These are phyloP conservation scores for Gnomoniopsis smithogilvyi DNA, from an alignment of 2,329 filamentous ascomycete genomes.

Conservation along the genomic window DNA sequence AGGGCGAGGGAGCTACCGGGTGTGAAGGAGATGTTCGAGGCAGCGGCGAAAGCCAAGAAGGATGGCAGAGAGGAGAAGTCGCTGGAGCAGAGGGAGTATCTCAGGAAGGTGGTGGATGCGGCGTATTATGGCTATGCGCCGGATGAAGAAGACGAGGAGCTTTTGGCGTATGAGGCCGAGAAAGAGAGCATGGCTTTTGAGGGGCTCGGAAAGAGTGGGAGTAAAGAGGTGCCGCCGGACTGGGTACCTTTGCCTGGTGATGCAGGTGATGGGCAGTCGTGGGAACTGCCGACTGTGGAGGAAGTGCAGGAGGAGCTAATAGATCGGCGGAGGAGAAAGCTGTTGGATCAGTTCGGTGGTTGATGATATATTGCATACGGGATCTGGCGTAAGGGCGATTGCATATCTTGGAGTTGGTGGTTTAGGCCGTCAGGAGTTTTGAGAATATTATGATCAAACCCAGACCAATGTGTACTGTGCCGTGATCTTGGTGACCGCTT, in stretches of 20 bases:
- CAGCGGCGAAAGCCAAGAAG: slow-evolving; percentile 58
- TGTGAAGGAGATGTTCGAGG: slow-evolving; percentile 94
- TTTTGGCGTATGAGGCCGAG: slow-evolving; percentile 76
- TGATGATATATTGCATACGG: slow-evolving; percentile 22
- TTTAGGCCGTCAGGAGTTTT: not conserved
- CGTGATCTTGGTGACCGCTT: no score
- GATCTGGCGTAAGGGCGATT: not conserved
- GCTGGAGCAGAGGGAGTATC: slow-evolving; percentile 64
- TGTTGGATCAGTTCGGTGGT: slow-evolving; percentile 71
- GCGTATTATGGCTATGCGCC: slow-evolving; percentile 94
- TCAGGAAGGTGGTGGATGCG: slow-evolving; percentile 79
- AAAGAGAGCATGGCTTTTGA: slow-evolving; percentile 82
- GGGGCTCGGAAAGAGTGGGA: slow-evolving; percentile 53
- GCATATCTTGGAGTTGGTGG: slow-evolving; percentile 16
- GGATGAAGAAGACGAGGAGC: slow-evolving; percentile 81
- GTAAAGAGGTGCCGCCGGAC: slow-evolving; percentile 51
- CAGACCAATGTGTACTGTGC: not conserved
- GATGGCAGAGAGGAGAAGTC: slow-evolving; percentile 50
- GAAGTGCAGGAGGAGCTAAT: slow-evolving; percentile 95
- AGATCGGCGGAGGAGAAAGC: slow-evolving; percentile 75
- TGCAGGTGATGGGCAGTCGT: slow-evolving; percentile 74
- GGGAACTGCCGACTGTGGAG: slow-evolving; percentile 81
- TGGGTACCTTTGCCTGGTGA: slow-evolving; percentile 91
- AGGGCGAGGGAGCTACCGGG: slow-evolving; percentile 85
- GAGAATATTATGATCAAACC: not conserved